phyloP scores from a whole-genome alignment of 371 early-diverging fungal genomes.

The Quaeritorhiza haematococci region DNA sequence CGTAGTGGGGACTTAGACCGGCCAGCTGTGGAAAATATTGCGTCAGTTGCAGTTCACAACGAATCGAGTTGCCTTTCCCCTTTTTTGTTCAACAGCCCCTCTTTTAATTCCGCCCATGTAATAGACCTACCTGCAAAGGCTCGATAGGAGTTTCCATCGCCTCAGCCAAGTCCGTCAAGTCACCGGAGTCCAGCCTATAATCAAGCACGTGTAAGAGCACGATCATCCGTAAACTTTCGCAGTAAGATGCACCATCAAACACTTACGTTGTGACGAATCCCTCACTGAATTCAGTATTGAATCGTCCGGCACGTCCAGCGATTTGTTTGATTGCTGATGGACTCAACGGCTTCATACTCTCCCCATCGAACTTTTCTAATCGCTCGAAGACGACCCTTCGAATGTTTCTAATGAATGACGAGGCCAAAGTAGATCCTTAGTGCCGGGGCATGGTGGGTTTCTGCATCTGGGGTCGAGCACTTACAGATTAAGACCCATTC shows the following conservation, averaged over 20 bases:
- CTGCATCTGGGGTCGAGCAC: not conserved
- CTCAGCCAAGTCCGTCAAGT: slow-evolving; percentile 29
- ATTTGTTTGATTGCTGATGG: slow-evolving; percentile 87
- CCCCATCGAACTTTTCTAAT: slow-evolving; percentile 76
- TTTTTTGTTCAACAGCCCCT: not conserved
- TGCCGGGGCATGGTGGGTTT: no score
- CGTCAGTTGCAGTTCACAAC: no score
- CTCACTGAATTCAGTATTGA: slow-evolving; percentile 35
- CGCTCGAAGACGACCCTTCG: slow-evolving; percentile 78
- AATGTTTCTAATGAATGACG: slow-evolving; percentile 59
- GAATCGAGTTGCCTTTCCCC: slow-evolving; percentile 5
- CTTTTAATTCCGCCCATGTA: not conserved
- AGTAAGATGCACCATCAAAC: not conserved
- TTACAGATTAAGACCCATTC: slow-evolving; percentile 93
- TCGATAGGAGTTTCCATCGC: slow-evolving; percentile 32
- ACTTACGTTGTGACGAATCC: slow-evolving; percentile 35
- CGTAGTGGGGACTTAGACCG: slow-evolving; percentile 71
- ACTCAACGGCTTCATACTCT: slow-evolving; percentile 39
- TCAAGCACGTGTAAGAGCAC: not conserved
- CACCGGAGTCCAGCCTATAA: slow-evolving; percentile 6
- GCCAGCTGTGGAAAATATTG: slow-evolving; percentile 61
- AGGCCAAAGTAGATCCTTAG: no score
- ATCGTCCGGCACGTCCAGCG: slow-evolving; percentile 93
- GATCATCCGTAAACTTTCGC: slow-evolving; percentile 18
- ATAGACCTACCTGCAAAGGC: slow-evolving; percentile 19